phyloP scores from a whole-genome alignment of 768 basidiomycete species.

The Tephrocybe sp. region DNA sequence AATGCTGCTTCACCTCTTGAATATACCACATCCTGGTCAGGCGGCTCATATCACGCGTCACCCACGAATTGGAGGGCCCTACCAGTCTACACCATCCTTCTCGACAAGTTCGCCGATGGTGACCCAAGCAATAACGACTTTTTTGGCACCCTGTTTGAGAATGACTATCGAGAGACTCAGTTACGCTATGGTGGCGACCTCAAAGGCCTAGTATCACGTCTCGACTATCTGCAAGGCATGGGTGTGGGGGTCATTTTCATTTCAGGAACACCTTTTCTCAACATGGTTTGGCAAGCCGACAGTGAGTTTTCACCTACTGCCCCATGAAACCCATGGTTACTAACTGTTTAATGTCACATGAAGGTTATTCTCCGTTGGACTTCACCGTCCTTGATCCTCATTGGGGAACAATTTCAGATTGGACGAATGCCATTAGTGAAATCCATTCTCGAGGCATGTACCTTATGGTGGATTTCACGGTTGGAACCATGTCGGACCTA shows the following conservation, averaged over 20 bases:
- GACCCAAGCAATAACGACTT: slow-evolving; percentile 91
- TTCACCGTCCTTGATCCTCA: slow-evolving; percentile 90
- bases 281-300: slow-evolving; percentile 98
- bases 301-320: slow-evolving; percentile 49
- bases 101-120: slow-evolving; percentile 95
- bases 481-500: slow-evolving; percentile 88
- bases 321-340: background rate
- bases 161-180: slow-evolving; percentile 86
- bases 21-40: slow-evolving; percentile 60
- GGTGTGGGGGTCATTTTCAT: slow-evolving; percentile 83
- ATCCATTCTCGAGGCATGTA: slow-evolving; percentile 87
- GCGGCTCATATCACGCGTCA: slow-evolving; percentile 70
- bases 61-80: slow-evolving; percentile 84
- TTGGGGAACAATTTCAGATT: slow-evolving; percentile 83
- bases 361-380: slow-evolving; percentile 92
- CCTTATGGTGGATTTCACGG: slow-evolving; percentile 90
- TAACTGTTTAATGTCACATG: slow-evolving; percentile 12
- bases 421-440: slow-evolving; percentile 70
- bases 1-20: slow-evolving; percentile 64
- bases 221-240: slow-evolving; percentile 92
- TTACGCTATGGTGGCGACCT: slow-evolving; percentile 89
- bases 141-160: slow-evolving; percentile 77
- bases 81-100: slow-evolving; percentile 76
- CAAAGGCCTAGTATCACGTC: slow-evolving; percentile 64
- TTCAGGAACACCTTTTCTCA: slow-evolving; percentile 89